Percentiles rank a stretch among this genome's conserved stretches.
phyloP scores from a whole-genome alignment of 257 asterid species.

The Cruciata laevipes region DNA sequence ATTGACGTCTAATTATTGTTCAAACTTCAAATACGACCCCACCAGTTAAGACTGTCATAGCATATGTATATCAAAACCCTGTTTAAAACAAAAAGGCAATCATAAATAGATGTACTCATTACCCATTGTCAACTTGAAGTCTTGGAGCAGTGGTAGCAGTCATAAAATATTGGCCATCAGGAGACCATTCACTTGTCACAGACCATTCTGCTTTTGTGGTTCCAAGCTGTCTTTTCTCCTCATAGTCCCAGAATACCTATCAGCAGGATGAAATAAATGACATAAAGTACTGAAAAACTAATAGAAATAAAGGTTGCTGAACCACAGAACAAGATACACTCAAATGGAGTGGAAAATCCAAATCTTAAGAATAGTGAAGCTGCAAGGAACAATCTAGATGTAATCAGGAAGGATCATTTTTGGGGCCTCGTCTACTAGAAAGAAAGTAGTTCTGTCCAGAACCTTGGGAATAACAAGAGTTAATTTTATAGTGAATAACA shows the following conservation, averaged over 20 bases:
- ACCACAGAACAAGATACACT: neutral
- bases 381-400: neutral
- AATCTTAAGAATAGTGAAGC: neutral
- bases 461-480: no score
- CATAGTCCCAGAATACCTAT: constrained; percentile 91
- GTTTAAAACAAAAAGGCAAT: neutral
- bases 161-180: constrained; percentile 90
- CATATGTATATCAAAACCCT: neutral
- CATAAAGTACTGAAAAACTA: neutral
- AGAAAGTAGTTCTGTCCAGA: no score
- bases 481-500: no score
- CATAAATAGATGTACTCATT: constrained; percentile 18
- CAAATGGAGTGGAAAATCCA: neutral
- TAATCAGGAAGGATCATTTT: neutral
- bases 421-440: neutral
- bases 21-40: neutral
- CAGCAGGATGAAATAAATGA: neutral
- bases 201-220: constrained; percentile 84
- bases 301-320: neutral
- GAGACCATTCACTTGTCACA: constrained; percentile 97
- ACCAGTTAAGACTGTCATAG: neutral
- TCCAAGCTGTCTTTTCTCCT: constrained; percentile 65
- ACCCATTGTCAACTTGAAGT: constrained; percentile 98
- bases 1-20: neutral
- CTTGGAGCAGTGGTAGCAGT: constrained; percentile 99